Evolutionary conservation across 768 basidiomycete genomes (phyloP).

Genomic region (Russula dissimulans): DNA sequence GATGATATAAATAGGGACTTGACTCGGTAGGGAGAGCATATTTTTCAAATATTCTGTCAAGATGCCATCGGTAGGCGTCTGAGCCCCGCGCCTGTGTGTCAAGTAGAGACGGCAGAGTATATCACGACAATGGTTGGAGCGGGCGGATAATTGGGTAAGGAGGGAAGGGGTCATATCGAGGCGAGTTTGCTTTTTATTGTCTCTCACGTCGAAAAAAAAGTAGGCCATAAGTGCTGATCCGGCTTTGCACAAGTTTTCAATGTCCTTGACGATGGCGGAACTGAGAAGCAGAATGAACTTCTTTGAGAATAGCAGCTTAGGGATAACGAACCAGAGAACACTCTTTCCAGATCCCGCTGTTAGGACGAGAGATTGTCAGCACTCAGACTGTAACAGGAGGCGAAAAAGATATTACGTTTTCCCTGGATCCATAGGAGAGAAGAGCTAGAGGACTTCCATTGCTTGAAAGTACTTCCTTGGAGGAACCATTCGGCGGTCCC

Average conservation of each 20-base stretch:
- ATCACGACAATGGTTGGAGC: not conserved
- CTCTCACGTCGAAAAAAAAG: not conserved
- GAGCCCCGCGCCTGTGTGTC: not conserved
- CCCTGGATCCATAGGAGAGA: not conserved
- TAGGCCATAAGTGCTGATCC: not conserved
- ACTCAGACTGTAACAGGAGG: not conserved
- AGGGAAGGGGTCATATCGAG: not conserved
- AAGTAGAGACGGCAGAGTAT: not conserved
- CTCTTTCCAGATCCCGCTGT: conserved; percentile 5
- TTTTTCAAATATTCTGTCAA: not conserved
- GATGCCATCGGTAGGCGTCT: not conserved
- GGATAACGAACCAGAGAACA: not conserved
- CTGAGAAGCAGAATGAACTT: not conserved
- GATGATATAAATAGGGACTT: not conserved
- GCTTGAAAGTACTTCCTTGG: not conserved
- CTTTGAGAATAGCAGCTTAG: not conserved
- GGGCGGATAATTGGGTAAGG: not conserved
- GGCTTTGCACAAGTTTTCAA: not conserved
- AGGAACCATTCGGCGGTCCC: not conserved
- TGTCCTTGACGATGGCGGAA: not conserved
- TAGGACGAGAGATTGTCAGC: not conserved
- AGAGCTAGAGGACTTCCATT: not conserved
- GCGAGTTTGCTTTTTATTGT: not conserved
- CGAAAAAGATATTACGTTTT: not conserved
- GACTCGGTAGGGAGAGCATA: not conserved